phyloP scores from a whole-genome alignment of 2,329 filamentous ascomycete genomes.

The Bipolaris oryzae region DNA sequence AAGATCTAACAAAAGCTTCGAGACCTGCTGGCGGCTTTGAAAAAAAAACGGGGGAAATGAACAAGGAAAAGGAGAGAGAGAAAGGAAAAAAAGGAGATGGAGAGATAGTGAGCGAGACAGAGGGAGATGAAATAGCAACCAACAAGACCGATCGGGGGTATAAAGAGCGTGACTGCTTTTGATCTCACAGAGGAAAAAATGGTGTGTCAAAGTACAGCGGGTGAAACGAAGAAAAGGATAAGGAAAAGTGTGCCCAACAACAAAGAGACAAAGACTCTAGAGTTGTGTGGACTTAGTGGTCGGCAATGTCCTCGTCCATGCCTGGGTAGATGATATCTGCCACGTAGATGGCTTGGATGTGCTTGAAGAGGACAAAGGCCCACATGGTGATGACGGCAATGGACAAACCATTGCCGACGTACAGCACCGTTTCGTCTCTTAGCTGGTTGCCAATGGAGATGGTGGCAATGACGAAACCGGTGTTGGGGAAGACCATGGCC shows the following conservation, averaged over 20 bases:
- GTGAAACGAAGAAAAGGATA: conserved; percentile 9
- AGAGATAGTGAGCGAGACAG: background rate
- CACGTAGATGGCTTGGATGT: conserved; percentile 58
- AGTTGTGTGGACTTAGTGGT: conserved; percentile 26
- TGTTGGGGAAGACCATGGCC: conserved; percentile 59
- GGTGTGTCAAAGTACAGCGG: conserved; percentile 20
- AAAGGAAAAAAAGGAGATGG: background rate
- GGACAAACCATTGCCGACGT: conserved; percentile 56
- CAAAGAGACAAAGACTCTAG: too few relatives aligned
- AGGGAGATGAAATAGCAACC: background rate
- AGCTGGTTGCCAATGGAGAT: conserved; percentile 49
- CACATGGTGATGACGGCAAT: conserved; percentile 60
- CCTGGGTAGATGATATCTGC: conserved; percentile 64
- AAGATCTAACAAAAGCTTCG: conserved; percentile 16
- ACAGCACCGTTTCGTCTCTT: conserved; percentile 44
- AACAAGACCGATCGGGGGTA: conserved; percentile 4
- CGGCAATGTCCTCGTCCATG: conserved; percentile 62
- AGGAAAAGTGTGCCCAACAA: background rate
- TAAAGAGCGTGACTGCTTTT: conserved; percentile 28
- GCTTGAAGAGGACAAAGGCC: conserved; percentile 59
- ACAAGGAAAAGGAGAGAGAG: background rate
- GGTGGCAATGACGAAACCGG: conserved; percentile 52
- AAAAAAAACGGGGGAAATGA: background rate
- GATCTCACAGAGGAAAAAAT: conserved; percentile 1
- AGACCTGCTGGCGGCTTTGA: conserved; percentile 26